These are phyloP conservation scores for Kodamaea kakaduensis DNA, from an alignment of 805 yeast genomes.

Conservation along the genomic window DNA sequence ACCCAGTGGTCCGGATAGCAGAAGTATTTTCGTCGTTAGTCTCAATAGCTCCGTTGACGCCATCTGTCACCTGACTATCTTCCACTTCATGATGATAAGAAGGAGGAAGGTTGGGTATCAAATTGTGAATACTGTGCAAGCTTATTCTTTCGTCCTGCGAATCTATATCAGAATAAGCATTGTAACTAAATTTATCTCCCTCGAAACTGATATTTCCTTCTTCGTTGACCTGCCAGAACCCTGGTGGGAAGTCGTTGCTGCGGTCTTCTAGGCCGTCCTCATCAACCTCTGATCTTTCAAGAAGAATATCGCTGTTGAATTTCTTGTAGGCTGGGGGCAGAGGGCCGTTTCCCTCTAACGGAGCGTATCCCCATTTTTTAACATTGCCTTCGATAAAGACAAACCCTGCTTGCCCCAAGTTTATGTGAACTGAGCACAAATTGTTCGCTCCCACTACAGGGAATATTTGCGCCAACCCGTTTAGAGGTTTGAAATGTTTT, in stretches of 20 bases:
- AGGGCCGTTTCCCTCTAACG: constrained; percentile 77
- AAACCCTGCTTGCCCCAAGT: constrained; percentile 84
- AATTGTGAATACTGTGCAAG: constrained; percentile 27
- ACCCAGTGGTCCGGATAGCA: no score
- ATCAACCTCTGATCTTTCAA: constrained; percentile 60
- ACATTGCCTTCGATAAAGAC: constrained; percentile 91
- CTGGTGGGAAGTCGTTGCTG: constrained; percentile 53
- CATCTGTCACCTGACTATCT: constrained; percentile 2
- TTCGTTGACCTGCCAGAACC: constrained; percentile 42
- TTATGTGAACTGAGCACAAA: constrained; percentile 79
- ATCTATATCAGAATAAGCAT: constrained; percentile 38
- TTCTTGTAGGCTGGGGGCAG: constrained; percentile 93
- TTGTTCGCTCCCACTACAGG: constrained; percentile 90
- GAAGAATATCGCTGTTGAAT: constrained; percentile 69
- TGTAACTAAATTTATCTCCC: constrained; percentile 33
- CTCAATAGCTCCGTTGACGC: not conserved
- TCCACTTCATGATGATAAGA: constrained; percentile 22
- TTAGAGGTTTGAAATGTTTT: constrained; percentile 57
- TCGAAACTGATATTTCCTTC: constrained; percentile 9
- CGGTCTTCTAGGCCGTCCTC: constrained; percentile 43
- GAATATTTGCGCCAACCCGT: constrained; percentile 47
- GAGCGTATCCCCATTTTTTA: constrained; percentile 95
- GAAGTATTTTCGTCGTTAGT: not conserved
- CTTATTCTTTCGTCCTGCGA: constrained; percentile 41
- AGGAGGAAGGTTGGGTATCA: constrained; percentile 37